Conservation (phyloP, 441 rosid species). For the Gossypium trilobum region DNA sequence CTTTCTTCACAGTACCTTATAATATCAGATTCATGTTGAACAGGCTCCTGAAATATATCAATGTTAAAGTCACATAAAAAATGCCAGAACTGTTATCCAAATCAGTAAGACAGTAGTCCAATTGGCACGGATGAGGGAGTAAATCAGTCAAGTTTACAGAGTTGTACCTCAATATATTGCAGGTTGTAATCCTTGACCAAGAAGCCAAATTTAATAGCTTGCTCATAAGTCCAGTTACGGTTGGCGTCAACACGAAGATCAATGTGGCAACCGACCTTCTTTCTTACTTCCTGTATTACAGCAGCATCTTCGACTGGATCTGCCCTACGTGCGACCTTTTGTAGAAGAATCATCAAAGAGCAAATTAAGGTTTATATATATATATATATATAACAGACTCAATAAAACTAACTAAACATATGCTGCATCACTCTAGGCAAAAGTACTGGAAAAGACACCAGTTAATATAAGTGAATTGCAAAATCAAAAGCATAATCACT, state of each 20-base stretch:
- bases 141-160: not conserved
- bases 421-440: not conserved
- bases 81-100: not conserved
- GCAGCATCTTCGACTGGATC: slow-evolving; percentile 70
- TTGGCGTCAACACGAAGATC: slow-evolving; percentile 92
- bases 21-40: slow-evolving; percentile 60
- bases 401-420: not conserved
- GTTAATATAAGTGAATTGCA: slow-evolving; percentile 6
- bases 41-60: slow-evolving; percentile 67
- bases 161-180: slow-evolving; percentile 76
- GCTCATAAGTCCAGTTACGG: slow-evolving; percentile 71
- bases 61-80: not conserved
- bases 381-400: not conserved
- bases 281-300: slow-evolving; percentile 71
- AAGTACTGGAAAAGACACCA: slow-evolving; percentile 10
- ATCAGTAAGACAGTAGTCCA: not conserved
- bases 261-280: slow-evolving; percentile 49
- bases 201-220: slow-evolving; percentile 61
- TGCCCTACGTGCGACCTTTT: slow-evolving; percentile 73
- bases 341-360: slow-evolving; percentile 17
- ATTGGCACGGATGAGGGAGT: not conserved
- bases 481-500: slow-evolving; percentile 7
- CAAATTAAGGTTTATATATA: not conserved
- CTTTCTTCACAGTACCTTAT: slow-evolving; percentile 76
- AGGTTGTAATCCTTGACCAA: slow-evolving; percentile 61